phyloP scores from a whole-genome alignment of 257 asterid species.

The Ligustrum vulgare region DNA sequence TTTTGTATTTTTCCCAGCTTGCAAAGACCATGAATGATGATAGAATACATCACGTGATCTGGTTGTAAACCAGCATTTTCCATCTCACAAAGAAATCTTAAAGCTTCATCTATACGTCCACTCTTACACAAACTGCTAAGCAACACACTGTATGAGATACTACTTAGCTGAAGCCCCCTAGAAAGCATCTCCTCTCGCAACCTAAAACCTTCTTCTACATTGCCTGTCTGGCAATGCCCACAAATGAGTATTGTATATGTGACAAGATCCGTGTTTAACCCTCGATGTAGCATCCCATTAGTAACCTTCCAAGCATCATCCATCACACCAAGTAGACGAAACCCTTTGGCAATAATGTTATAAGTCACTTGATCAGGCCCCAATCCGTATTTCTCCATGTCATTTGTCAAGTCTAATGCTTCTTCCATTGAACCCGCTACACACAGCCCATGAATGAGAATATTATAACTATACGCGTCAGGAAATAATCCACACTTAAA shows the following conservation, averaged over 20 bases:
- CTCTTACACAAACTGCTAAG: constrained; percentile 63
- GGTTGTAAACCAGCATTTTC: constrained; percentile 41
- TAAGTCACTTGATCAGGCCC: constrained; percentile 69
- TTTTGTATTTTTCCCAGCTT: constrained; percentile 52
- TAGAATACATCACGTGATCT: constrained; percentile 56
- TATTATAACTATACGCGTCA: constrained; percentile 66
- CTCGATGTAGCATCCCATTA: constrained; percentile 35
- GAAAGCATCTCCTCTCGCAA: constrained; percentile 58
- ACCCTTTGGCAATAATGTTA: constrained; percentile 70
- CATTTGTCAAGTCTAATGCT: constrained; percentile 52
- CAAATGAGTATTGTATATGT: constrained; percentile 53
- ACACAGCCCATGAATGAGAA: constrained; percentile 69
- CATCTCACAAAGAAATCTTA: constrained; percentile 35
- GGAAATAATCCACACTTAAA: constrained; percentile 65
- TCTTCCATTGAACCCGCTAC: constrained; percentile 65
- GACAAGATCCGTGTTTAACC: constrained; percentile 43
- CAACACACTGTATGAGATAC: constrained; percentile 41
- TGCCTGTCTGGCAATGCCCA: constrained; percentile 57
- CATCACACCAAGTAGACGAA: constrained; percentile 57
- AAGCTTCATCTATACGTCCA: constrained; percentile 55
- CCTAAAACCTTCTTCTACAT: constrained; percentile 52
- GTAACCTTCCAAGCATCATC: constrained; percentile 41
- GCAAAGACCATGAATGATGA: constrained; percentile 63
- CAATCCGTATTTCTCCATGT: constrained; percentile 74
- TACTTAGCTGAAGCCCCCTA: constrained; percentile 46